Evolutionary conservation across 2,329 filamentous ascomycete genomes (phyloP).

Genomic region (Penicillium frequentans): DNA sequence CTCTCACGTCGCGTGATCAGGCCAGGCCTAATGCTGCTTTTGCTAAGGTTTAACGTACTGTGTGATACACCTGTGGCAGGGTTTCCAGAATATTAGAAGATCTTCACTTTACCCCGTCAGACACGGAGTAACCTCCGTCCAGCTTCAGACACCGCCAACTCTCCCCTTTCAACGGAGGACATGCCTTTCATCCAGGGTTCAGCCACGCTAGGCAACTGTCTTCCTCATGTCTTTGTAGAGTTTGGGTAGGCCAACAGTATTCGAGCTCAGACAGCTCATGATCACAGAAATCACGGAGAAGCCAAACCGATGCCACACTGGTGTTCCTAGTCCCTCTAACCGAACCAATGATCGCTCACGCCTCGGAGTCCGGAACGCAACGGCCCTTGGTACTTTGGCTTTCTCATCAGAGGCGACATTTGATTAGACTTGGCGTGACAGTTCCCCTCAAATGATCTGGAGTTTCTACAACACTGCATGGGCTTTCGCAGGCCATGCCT

Average conservation of each 20-base stretch:
- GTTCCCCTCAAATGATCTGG: background rate
- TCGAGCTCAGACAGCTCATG: background rate
- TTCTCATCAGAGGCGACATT: background rate
- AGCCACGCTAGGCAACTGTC: background rate
- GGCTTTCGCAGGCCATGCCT: background rate
- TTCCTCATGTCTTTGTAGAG: background rate
- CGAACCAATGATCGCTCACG: constrained; percentile 15
- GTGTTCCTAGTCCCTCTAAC: constrained; percentile 3
- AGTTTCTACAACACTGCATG: background rate
- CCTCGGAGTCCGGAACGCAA: constrained; percentile 3
- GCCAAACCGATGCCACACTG: background rate
- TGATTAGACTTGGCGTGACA: background rate
- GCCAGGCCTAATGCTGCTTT: background rate
- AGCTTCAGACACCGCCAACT: background rate
- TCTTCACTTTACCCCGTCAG: background rate
- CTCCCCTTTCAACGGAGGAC: background rate
- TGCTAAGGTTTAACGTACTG: background rate
- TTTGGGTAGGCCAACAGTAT: background rate
- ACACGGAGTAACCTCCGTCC: background rate
- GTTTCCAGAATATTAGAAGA: background rate
- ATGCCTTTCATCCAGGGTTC: background rate
- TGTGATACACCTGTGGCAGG: background rate
- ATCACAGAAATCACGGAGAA: background rate
- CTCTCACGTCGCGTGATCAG: background rate
- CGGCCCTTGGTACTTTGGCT: background rate